Base-by-base conservation (phyloP, 345 rosid species). In the Populus ilicifolia region DNA sequence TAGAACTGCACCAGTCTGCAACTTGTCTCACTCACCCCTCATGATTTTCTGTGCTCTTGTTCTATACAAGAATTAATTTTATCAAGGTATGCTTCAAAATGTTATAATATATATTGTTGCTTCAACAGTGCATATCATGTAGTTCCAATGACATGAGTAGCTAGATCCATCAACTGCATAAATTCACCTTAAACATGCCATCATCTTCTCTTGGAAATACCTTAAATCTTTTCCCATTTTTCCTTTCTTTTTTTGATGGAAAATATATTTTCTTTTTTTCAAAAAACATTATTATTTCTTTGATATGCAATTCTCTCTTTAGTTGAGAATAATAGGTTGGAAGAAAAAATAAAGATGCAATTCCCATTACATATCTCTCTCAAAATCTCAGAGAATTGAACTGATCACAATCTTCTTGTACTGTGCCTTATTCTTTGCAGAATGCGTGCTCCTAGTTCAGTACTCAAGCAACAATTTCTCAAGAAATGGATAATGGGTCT, bases 401-500 rank as follows among this genome's bases (percentile, higher is more conserved):
- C 17, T 44, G 17, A 3, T 20, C 30, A 35, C 29, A 74, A 16
- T 79, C 36, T 46, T 48, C 50, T 5, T 72, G 2, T 43, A 2
- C 16, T 35, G 43, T 46, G 10, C 36, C 67, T 68, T 20, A 21
- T 54, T 29, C 50, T 56, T 23, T 75, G 52, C 30, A 91, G 87
- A 84, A 88, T 89, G 96, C 88, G 78, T 30, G 75, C 84, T 73
- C 79, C 88, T 25, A 72, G 59, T 75, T 77, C 91, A 13, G 50
- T 14, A 56, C 76, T 94, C 65, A 89, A 85, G 85, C 85, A 81
- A 77, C 91, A 87, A 77, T 89, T 94, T 81, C 84, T 94, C 14
- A 90, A 88, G 88, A 94, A 89, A 81, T 94, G 97, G 98, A 82
- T 88, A 77, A 71, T 56, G 82, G 91, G 95, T 76, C 88, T 94